These are phyloP conservation scores for Nepenthes alata DNA, from an alignment of 179 eudicot species.

Conservation along the genomic window DNA sequence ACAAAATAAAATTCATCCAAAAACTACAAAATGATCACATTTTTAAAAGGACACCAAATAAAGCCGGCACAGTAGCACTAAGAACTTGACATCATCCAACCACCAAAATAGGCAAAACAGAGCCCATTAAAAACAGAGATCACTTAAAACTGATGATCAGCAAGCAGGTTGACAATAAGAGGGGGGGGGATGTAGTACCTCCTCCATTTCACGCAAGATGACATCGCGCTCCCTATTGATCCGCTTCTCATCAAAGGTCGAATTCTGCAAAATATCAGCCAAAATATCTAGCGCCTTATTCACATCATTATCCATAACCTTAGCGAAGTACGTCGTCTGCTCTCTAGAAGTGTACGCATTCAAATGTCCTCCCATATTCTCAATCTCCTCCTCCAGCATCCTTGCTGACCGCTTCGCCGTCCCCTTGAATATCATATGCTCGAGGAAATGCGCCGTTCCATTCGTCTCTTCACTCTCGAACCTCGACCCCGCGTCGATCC, in stretches of 20 bases:
- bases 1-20: too few species aligned
- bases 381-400: constrained; percentile 60
- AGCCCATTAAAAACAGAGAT: too few species aligned
- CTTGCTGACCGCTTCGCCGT: constrained; percentile 35
- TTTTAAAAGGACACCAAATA: too few species aligned
- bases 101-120: too few species aligned
- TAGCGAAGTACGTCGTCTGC: constrained; percentile 33
- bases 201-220: constrained; percentile 40
- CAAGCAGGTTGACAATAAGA: neutral
- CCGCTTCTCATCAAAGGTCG: constrained; percentile 17
- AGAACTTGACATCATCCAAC: too few species aligned
- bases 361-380: constrained; percentile 47
- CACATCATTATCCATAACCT: constrained; percentile 29
- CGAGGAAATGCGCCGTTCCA: constrained; percentile 65
- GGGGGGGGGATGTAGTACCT: constrained; percentile 8
- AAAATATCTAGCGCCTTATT: constrained; percentile 22
- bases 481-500: constrained; percentile 70
- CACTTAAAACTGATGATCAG: too few species aligned
- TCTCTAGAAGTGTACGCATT: constrained; percentile 39
- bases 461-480: constrained; percentile 56
- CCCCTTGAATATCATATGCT: constrained; percentile 76
- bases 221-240: constrained; percentile 28
- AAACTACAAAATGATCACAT: too few species aligned
- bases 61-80: too few species aligned
- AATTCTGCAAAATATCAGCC: constrained; percentile 36